phyloP scores from a whole-genome alignment of 176 grass and related monocot species.

The bread wheat (Triticum aestivum) region DNA sequence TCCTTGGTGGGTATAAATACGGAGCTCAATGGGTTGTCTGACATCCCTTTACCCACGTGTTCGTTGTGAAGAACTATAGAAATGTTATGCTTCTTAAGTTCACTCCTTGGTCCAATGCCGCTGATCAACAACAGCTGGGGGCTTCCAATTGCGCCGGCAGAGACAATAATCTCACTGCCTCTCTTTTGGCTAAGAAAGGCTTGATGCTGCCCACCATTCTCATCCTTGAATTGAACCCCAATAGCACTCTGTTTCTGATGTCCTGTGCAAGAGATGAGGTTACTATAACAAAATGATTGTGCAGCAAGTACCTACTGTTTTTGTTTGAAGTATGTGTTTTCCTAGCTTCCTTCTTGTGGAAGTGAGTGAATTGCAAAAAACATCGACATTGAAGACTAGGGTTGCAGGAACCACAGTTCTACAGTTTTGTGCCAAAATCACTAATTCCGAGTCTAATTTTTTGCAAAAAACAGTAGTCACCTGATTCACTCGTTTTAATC shows the following conservation, averaged over 20 bases:
- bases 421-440: too few relatives aligned
- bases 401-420: too few relatives aligned
- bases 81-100: conserved; percentile 63
- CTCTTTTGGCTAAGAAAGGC: conserved; percentile 48
- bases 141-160: conserved; percentile 78
- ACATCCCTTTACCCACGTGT: conserved; percentile 81
- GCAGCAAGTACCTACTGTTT: not conserved
- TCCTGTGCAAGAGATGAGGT: conserved; percentile 46
- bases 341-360: not conserved
- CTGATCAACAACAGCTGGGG: conserved; percentile 85
- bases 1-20: conserved; percentile 89
- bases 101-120: conserved; percentile 71
- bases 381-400: too few relatives aligned
- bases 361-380: too few relatives aligned
- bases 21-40: conserved; percentile 85
- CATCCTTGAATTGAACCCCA: conserved; percentile 84
- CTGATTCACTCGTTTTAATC: too few relatives aligned
- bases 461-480: too few relatives aligned
- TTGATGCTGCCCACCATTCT: conserved; percentile 53
- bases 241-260: conserved; percentile 55
- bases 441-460: too few relatives aligned
- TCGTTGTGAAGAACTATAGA: conserved; percentile 51
- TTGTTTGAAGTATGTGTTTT: conserved; percentile 7
- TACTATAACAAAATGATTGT: conserved; percentile 24
- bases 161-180: conserved; percentile 67